Conservation (phyloP, 257 asterid genomes). For the Galeopsis tetrahit region DNA sequence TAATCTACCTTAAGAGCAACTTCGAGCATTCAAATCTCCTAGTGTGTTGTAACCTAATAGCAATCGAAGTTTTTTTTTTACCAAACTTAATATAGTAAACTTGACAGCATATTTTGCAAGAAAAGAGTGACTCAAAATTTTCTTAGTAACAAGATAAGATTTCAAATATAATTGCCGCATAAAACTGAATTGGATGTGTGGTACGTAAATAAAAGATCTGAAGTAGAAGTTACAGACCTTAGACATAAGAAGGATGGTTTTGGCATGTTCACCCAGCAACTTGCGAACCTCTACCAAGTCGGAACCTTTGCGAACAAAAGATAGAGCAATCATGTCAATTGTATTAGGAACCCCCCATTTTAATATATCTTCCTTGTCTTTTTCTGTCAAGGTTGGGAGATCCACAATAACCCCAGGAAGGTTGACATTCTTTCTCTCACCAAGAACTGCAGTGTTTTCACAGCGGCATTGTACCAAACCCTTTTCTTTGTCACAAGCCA, state of each 20-base stretch:
- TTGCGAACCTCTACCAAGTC: conserved; percentile 55
- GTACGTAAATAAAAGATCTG: not conserved
- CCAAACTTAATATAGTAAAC: not conserved
- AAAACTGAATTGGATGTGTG: not conserved
- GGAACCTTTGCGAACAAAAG: conserved; percentile 58
- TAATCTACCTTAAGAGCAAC: not conserved
- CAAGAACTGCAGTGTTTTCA: conserved; percentile 55
- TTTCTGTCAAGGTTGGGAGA: conserved; percentile 56
- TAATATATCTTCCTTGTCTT: conserved; percentile 52
- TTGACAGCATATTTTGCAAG: conserved; percentile 3
- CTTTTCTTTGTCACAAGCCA: conserved; percentile 41
- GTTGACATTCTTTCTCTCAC: conserved; percentile 60
- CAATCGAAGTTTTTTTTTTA: conserved; percentile 3
- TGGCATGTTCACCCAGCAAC: conserved; percentile 54
- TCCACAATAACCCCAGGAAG: conserved; percentile 56
- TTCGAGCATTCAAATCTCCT: not conserved
- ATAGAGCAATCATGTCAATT: conserved; percentile 59
- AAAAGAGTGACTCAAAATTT: not conserved
- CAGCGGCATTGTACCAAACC: conserved; percentile 50
- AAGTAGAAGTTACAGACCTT: conserved; percentile 36
- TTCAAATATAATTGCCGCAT: not conserved
- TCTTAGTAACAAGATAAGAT: not conserved
- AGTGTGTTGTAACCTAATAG: not conserved
- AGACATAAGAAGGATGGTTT: conserved; percentile 51
- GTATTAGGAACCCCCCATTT: conserved; percentile 56